Evolutionary conservation across 2,329 filamentous ascomycete species (phyloP).

Genomic region (Xenosphaeropsis pyriputrescens): DNA sequence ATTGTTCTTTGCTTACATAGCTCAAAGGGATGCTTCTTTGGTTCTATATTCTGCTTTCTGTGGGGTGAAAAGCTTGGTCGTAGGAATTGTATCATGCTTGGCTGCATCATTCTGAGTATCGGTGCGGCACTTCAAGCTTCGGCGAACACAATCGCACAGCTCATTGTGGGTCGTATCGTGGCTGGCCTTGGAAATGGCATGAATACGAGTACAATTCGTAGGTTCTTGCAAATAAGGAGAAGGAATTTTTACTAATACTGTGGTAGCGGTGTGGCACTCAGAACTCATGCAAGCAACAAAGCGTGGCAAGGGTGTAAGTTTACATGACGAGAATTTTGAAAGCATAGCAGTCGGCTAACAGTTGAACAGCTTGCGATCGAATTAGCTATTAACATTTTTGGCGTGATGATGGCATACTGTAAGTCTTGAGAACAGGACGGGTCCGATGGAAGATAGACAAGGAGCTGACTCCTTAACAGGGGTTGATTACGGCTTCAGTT

Average conservation of each 20-base stretch:
- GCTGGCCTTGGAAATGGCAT: slow-evolving; percentile 5
- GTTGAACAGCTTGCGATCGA: no score
- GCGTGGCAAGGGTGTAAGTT: slow-evolving; percentile 18
- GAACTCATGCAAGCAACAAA: slow-evolving; percentile 25
- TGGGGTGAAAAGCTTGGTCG: slow-evolving; percentile 30
- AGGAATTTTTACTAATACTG: slow-evolving; percentile 12
- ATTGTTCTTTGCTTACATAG: slow-evolving; percentile 9
- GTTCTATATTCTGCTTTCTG: slow-evolving; percentile 24
- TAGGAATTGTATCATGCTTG: slow-evolving; percentile 24
- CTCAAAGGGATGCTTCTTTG: slow-evolving; percentile 26
- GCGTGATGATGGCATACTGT: no score
- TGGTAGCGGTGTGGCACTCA: slow-evolving; percentile 32
- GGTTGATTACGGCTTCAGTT: no score
- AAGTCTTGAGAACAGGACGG: no score
- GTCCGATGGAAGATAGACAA: no score
- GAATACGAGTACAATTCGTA: not conserved
- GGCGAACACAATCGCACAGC: slow-evolving; percentile 22
- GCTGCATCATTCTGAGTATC: slow-evolving; percentile 23
- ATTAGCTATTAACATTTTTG: no score
- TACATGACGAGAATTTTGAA: no score
- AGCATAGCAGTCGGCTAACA: no score
- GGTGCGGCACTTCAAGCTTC: slow-evolving; percentile 27
- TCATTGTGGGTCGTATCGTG: slow-evolving; percentile 27
- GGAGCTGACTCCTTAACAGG: no score
- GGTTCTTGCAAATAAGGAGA: no score